Evolutionary conservation across 2,329 filamentous ascomycete genomes (phyloP), one percentile per base, ranked within the genome.

Genomic region (Neonectria ditissima): DNA sequence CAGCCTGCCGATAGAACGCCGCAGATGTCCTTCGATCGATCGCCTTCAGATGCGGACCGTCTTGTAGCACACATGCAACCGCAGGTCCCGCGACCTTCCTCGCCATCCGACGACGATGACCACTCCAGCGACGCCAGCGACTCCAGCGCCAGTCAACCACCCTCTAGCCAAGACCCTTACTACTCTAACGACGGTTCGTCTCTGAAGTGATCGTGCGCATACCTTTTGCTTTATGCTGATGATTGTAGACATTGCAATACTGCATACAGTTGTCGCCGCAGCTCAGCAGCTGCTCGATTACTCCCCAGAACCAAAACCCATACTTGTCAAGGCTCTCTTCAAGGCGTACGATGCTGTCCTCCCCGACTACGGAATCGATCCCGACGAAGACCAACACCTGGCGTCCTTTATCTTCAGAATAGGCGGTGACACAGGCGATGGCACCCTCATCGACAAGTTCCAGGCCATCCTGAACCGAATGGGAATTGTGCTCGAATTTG

Each of bases 351-450:
- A 96, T 74, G 84, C 87, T 59, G 84, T 94, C 44, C 86, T 97
- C n/a, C 87, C 87, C 5, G 83, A 88, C 68, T 83, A 92, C 80
- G 91, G 89, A 58, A 82, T 93, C 67, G 86, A 92, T 63, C 85
- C 88, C n/a, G 89, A 92, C 71, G 84, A 91, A 69, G 92, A 94
- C 73, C 89, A 89, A 70, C 88, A 91, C 69, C 90, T 94, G 73
- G 89, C 93, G 68, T 88, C 91, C 66, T 89, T 97, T 72, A 80
- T 97, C 59, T 92, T 96, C 76, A 90, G 90, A 72, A 88, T 97
- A 75, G 91, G 92, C 55, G 89, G 89, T 64, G 85, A 88, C 72
- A 83, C 84, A 61, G 85, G 86, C 50, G 78, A 85, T 50, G 80
- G 80, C 34, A 84, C 84, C 5, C 82, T 97, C 28, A 84, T 88